Conservation (phyloP, 78 protist genomes). For the Speleostelium caveatum region DNA sequence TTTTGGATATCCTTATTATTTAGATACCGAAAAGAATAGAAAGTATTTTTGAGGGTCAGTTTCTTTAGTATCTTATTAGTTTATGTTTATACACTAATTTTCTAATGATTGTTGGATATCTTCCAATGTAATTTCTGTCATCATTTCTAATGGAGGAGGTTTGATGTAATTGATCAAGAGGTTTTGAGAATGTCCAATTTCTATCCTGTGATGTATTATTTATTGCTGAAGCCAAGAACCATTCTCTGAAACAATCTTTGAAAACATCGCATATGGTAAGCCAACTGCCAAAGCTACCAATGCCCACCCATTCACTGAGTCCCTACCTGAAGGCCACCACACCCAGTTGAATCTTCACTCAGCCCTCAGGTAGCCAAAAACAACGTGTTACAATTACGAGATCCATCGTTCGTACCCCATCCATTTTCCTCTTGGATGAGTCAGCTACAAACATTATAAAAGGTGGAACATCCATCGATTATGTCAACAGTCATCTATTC, state of each 20-base stretch:
- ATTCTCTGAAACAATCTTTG: conserved; percentile 62
- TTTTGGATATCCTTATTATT: too few relatives aligned
- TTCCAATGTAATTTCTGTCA: not conserved
- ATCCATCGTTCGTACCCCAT: conserved; percentile 84
- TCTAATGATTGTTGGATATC: not conserved
- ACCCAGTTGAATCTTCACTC: conserved; percentile 82
- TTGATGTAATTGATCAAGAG: not conserved
- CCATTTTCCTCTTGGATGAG: conserved; percentile 92
- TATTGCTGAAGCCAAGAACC: conserved; percentile 19
- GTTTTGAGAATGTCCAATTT: not conserved
- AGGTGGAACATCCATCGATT: not conserved
- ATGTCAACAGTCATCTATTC: not conserved
- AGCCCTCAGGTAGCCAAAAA: conserved; percentile 92
- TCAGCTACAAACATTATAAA: conserved; percentile 86
- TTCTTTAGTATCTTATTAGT: too few relatives aligned
- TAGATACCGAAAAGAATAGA: not conserved
- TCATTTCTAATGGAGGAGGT: not conserved
- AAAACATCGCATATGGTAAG: conserved; percentile 33
- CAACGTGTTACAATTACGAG: conserved; percentile 95
- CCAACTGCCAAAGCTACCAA: conserved; percentile 84
- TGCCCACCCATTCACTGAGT: conserved; percentile 90
- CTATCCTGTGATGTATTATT: not conserved
- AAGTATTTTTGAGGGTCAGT: not conserved
- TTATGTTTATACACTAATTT: not conserved
- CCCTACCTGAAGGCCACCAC: conserved; percentile 69